Conservation (phyloP, 1,284 basidiomycete genomes). For the Malassezia sympodialis region DNA sequence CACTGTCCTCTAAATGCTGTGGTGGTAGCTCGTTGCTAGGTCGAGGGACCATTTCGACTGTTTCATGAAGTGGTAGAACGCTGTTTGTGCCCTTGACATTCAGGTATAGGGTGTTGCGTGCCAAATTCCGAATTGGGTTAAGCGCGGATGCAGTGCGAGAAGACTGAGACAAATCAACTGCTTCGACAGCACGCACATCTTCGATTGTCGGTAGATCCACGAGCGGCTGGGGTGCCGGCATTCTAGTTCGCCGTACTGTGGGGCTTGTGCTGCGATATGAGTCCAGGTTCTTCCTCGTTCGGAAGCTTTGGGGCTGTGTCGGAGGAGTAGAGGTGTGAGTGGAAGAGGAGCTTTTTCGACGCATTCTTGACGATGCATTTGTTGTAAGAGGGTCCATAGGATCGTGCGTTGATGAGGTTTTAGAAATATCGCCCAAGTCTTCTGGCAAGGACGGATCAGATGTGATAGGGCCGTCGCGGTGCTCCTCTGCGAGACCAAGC, state of each 20-base stretch:
- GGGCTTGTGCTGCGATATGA: neutral
- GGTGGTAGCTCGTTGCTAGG: neutral
- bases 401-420: constrained; percentile 1
- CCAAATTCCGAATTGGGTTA: neutral
- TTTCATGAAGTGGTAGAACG: neutral
- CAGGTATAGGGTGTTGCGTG: neutral
- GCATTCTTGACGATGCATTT: neutral
- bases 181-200: constrained; percentile 41
- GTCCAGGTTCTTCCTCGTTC: neutral
- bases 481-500: neutral
- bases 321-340: neutral
- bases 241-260: constrained; percentile 1
- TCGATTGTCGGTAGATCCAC: constrained; percentile 44
- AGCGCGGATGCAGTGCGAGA: neutral
- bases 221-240: constrained; percentile 26
- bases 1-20: neutral
- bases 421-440: neutral
- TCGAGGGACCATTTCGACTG: neutral
- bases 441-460: neutral
- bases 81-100: neutral
- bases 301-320: neutral
- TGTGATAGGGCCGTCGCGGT: neutral
- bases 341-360: neutral
- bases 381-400: constrained; percentile 7
- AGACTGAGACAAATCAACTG: constrained; percentile 19